A percentile compares a stretch with the other conserved stretches of the same genome.
phyloP scores from a whole-genome alignment of 768 basidiomycete species.

The Tulasnella sp. region DNA sequence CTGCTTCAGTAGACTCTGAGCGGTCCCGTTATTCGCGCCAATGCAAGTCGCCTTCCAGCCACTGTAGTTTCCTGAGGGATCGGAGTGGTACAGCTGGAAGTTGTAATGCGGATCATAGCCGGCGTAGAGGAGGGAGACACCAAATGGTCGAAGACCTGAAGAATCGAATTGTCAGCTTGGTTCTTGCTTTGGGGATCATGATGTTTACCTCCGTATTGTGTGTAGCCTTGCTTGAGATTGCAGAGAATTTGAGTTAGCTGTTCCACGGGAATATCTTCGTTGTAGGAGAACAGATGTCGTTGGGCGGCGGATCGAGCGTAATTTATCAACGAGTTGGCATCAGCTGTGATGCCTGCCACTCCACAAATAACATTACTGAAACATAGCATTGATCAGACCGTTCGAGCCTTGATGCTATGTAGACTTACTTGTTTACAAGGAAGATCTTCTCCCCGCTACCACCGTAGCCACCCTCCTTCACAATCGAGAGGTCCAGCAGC shows the following conservation, averaged over 20 bases:
- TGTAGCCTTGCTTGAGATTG: slow-evolving; percentile 97
- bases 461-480: slow-evolving; percentile 82
- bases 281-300: slow-evolving; percentile 75
- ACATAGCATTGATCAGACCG: neutral
- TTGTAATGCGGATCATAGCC: slow-evolving; percentile 93
- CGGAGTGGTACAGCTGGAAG: slow-evolving; percentile 97
- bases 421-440: slow-evolving; percentile 57
- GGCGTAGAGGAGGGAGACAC: slow-evolving; percentile 92
- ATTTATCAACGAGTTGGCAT: slow-evolving; percentile 95
- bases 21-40: slow-evolving; percentile 96
- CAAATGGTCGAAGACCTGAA: slow-evolving; percentile 92
- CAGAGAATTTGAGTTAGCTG: slow-evolving; percentile 86
- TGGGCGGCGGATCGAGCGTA: slow-evolving; percentile 88
- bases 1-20: slow-evolving; percentile 90
- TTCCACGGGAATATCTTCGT: slow-evolving; percentile 97
- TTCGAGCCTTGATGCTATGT: neutral
- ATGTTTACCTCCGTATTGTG: slow-evolving; percentile 78
- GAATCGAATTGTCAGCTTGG: neutral
- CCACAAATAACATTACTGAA: slow-evolving; percentile 87
- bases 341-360: slow-evolving; percentile 91
- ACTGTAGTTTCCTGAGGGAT: slow-evolving; percentile 96
- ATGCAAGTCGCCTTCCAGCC: slow-evolving; percentile 98
- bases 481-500: slow-evolving; percentile 78
- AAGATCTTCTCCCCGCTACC: slow-evolving; percentile 99
- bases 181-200: neutral